Base-by-base conservation (phyloP, 306 rosid genomes). In the Ormosia semicastrata region DNA sequence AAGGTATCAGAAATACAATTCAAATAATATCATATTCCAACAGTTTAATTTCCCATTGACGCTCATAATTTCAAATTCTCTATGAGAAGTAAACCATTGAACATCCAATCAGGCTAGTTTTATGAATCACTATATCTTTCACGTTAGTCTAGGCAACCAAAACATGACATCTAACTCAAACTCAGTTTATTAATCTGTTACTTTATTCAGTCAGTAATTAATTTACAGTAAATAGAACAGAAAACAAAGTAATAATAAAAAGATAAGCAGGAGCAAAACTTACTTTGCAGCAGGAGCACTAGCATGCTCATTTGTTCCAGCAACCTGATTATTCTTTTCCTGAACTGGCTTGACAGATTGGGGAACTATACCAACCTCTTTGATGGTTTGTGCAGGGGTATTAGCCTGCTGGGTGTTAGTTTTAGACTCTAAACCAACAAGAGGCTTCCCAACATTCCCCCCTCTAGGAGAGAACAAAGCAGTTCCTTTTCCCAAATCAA, bases 231-330 rank as follows among this genome's bases (percentile, higher is more conserved):
- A 73, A 47, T 10, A 18, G 39, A 68, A 50, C 12, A 43, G 43
- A 4, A 53, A 75, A 44, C 3, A 8, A 71, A 65, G 11, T 32
- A 40, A 71, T 7, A 41, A 34, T 4, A 15, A 52, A 77, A 63
- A 33, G 6, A 71, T 18, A 32, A 66, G 13, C 7, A 78, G 2
- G 63, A 66, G 36, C 71, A 3, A 60, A 83, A 79, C 90, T 82
- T 87, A 95, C 98, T 95, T 95, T 71, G 97, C 86, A 86, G 89
- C 91, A 81, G 95, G 97, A 88, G 91, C 90, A 81, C 44, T 83
- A 7, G 46, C 82, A 63, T 89, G 93, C 18, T 85, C 93, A 81
- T 76, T 85, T 37, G 86, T 66, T 66, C 60, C 78, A 50, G 92
- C 34, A 85, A 71, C 86, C 83, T 76, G 87, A 65, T 88, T 34